A percentile compares a stretch with the other conserved stretches of the same genome.
Conservation (phyloP, 495 filamentous ascomycete genomes). For the Neurospora tetrasperma region DNA sequence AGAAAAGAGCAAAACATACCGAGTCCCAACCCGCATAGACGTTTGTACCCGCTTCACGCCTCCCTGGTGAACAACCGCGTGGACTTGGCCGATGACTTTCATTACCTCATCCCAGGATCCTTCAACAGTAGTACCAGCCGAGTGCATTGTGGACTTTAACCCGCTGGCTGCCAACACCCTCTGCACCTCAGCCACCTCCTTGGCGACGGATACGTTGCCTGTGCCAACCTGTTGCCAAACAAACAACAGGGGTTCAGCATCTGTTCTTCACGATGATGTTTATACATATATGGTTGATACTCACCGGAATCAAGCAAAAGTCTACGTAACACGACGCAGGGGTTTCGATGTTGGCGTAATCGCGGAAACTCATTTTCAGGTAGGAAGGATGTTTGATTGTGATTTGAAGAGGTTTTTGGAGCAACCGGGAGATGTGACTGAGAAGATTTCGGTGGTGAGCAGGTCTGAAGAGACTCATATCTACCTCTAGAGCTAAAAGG, state of each 20-base stretch:
- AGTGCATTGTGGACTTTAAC: constrained; percentile 79
- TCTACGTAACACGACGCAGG: constrained; percentile 62
- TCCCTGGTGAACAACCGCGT: constrained; percentile 69
- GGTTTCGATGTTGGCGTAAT: constrained; percentile 43
- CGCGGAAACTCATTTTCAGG: constrained; percentile 4
- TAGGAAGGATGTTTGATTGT: background rate
- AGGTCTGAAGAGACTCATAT: background rate
- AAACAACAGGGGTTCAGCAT: background rate
- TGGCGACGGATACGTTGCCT: constrained; percentile 66
- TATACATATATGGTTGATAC: constrained; percentile 9
- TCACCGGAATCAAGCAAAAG: constrained; percentile 73
- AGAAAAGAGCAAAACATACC: constrained; percentile 38
- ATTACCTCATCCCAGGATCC: constrained; percentile 88
- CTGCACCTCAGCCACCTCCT: constrained; percentile 83
- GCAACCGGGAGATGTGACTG: background rate
- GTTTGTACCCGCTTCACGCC: constrained; percentile 79
- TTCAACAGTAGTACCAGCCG: constrained; percentile 85
- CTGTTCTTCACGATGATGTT: background rate
- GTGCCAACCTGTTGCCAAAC: constrained; percentile 60
- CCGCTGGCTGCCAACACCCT: constrained; percentile 70
- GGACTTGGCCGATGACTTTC: constrained; percentile 80
- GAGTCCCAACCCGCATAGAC: constrained; percentile 78
- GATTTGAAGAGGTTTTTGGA: background rate
- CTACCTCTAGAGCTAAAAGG: background rate
- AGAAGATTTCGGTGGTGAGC: background rate